Base-by-base conservation (phyloP, 2,329 filamentous ascomycete species). In the Claviceps africana region DNA sequence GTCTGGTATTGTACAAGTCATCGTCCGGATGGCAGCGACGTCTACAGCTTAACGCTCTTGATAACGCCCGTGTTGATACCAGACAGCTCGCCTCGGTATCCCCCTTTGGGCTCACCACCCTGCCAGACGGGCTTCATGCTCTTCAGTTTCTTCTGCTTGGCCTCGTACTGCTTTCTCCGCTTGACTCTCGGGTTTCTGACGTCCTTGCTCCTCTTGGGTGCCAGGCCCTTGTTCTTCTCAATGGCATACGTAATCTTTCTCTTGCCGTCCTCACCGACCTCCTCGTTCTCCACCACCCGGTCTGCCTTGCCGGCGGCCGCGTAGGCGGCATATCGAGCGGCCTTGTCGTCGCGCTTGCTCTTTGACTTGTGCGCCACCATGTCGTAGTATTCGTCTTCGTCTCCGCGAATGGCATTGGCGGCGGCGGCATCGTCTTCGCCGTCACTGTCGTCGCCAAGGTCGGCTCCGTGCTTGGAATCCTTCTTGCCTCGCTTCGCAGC, bases 91-190 rank as follows among this genome's bases (percentile, higher is more conserved):
- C 93, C 93, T 58, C 81, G 81, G 72, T 98, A 98, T 51, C 89
- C 86, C 62, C 88, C 86, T 63, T 80, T 81, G 60, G 86, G 82
- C 71, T 94, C 83, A 56, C 88, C 86, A 59, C 88, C 88, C 69
- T 89, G 88, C 73, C 90, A 97, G 15, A 88, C 76, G 9, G 86
- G 79, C 72, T 86, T 88, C 74, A 90, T 87, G 65, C 85, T 91
- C 62, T 81, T 82, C 64, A 97, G 71, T 77, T 97, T 96, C 86
- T 96, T 97, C 79, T 91, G 86, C 78, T 95, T 96, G 68, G 89
- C 85, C 65, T 94, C 89, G 67, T 82, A 98, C 81, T 88, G 89
- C 81, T 88, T 88, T 70, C 88, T 82, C 85, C 96, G 97, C 85
- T 97, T 98, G 58, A 97, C 91, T 67, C 93, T 78, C 37, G 93